Conservation (phyloP, 148 eudicot species). For the Chenopodium berlandieri region DNA sequence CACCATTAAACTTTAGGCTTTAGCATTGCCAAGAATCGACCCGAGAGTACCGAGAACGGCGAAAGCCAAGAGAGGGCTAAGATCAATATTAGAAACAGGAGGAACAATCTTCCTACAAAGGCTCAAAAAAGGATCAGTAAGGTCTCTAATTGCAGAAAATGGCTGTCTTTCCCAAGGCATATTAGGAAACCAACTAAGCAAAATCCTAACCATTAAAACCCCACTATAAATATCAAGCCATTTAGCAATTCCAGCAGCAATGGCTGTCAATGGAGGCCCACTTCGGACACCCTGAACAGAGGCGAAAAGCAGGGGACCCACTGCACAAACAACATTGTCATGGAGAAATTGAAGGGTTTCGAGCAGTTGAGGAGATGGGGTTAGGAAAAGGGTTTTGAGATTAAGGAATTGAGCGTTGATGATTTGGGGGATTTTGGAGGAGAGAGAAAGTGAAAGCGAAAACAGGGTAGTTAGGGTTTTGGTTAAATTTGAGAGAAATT, state of each 20-base stretch:
- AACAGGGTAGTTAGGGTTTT: conserved; percentile 32
- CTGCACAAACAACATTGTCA: conserved; percentile 20
- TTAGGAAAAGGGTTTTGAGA: background rate
- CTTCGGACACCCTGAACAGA: conserved; percentile 25
- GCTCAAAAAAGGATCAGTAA: conserved; percentile 75
- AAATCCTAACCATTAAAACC: conserved; percentile 76
- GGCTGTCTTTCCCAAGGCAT: conserved; percentile 90
- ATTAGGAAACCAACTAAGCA: conserved; percentile 78
- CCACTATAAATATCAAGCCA: conserved; percentile 80
- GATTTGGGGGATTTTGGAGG: conserved; percentile 9
- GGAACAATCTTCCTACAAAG: conserved; percentile 72
- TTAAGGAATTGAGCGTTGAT: background rate
- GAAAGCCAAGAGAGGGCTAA: conserved; percentile 75
- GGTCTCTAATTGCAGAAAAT: conserved; percentile 65
- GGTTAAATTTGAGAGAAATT: conserved; percentile 20
- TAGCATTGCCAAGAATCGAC: conserved; percentile 33
- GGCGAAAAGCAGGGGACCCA: conserved; percentile 63
- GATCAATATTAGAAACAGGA: conserved; percentile 62
- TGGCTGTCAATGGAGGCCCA: conserved; percentile 42
- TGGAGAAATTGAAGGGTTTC: conserved; percentile 10
- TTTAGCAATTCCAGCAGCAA: conserved; percentile 62
- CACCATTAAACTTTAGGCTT: background rate
- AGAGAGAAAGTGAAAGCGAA: conserved; percentile 5
- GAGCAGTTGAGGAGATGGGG: conserved; percentile 1
- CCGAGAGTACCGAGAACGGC: conserved; percentile 56